These are phyloP conservation scores for Suillus bovinus DNA, from an alignment of 768 basidiomycete genomes.

Conservation along the genomic window DNA sequence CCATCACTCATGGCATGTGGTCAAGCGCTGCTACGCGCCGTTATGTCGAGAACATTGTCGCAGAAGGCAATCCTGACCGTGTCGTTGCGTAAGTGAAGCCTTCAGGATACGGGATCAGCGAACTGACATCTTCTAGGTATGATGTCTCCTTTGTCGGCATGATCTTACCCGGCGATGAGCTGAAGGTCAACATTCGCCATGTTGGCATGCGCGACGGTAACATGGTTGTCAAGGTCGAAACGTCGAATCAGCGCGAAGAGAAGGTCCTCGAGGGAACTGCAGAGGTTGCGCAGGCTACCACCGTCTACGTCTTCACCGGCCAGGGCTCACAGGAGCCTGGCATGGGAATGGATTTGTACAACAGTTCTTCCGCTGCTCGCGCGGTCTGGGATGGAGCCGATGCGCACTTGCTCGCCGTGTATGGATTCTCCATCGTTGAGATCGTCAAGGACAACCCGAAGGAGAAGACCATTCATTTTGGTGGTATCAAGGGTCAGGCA, in stretches of 20 bases:
- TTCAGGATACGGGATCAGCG: neutral
- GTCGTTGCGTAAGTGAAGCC: slow-evolving; percentile 70
- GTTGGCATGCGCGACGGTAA: slow-evolving; percentile 91
- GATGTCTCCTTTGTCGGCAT: slow-evolving; percentile 96
- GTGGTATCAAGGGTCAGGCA: slow-evolving; percentile 98
- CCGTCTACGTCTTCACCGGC: slow-evolving; percentile 97
- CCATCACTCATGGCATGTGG: slow-evolving; percentile 98
- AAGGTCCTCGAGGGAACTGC: slow-evolving; percentile 92
- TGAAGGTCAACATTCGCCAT: slow-evolving; percentile 86
- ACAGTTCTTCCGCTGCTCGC: slow-evolving; percentile 86
- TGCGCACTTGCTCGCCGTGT: slow-evolving; percentile 87
- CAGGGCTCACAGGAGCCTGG: slow-evolving; percentile 98
- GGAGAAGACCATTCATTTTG: slow-evolving; percentile 97
- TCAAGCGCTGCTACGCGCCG: slow-evolving; percentile 92
- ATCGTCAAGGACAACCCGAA: slow-evolving; percentile 99
- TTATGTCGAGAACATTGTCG: slow-evolving; percentile 91
- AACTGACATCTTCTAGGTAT: slow-evolving; percentile 52
- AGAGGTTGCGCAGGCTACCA: slow-evolving; percentile 89
- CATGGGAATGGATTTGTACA: slow-evolving; percentile 99
- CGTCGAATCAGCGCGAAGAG: slow-evolving; percentile 80
- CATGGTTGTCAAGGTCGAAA: slow-evolving; percentile 88
- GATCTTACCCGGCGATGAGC: slow-evolving; percentile 89
- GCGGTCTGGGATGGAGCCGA: slow-evolving; percentile 98
- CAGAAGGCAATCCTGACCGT: slow-evolving; percentile 89
- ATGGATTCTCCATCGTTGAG: slow-evolving; percentile 98